Base-by-base conservation (phyloP, 352 stramenopile species). In the Phytopythium cucurbitacearum region DNA sequence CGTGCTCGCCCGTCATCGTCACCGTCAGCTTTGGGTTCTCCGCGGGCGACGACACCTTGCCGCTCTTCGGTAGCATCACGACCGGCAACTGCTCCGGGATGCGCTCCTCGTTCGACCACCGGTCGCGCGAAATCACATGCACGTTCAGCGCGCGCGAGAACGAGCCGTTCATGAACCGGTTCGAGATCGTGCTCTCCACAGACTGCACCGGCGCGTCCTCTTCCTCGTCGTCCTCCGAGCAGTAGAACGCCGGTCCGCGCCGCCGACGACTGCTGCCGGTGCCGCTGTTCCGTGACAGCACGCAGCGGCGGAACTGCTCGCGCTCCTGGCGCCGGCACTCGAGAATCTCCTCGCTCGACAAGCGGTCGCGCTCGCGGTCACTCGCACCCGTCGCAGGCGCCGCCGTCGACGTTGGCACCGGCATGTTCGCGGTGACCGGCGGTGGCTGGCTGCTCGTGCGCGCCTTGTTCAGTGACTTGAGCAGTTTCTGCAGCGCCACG, bases 11-110 rank as follows among this genome's bases (percentile, higher is more conserved):
- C 7, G 82, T 89, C 45, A 77, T 67, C 40, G 71, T 75, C 16
- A 92, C 74, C 37, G 80, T 77, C 28, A 92, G 69, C 61, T 89
- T 87, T n/a, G 80, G 64, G 53, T 92, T 92, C 49, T 92, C 82
- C 0, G 73, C 82, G 3, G 82, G 80, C 42, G 82, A 86, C 16
- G 73, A 61, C n/a, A 84, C 40, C 43, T 80, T 82, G 45, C 76
- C 73, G 51, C 71, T 71, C 56, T 88, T 85, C 7, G 82, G 80
- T 7, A 90, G 56, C 62, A 89, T 67, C 51, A 90, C 69, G 11
- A 88, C 75, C n/a, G 82, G 82, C 7, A 92, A 52, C 7, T 68
- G 79, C 65, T 92, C 80, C 0, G 70, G 58, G 13, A 70, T 56
- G n/a, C 51, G 53, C 45, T 92, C 80, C 54, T 92, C 82, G 3